Base-by-base conservation (phyloP, 2,329 filamentous ascomycete genomes). In the Stachybotrys echinatus region DNA sequence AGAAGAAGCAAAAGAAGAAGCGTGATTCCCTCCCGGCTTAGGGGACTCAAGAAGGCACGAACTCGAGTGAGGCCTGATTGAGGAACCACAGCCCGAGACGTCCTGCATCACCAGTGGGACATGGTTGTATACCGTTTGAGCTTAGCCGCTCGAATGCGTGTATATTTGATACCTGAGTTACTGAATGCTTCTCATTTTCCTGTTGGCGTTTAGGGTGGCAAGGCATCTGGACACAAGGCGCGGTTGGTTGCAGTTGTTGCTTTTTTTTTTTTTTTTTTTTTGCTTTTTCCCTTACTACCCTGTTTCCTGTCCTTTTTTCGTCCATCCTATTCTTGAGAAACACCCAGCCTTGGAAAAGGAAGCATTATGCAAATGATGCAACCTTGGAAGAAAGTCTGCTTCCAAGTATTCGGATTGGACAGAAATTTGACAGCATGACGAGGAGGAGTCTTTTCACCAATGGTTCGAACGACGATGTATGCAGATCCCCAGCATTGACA, bases 1-100 rank as follows among this genome's bases (percentile, higher is more conserved):
- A 81, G 65, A 81, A 40, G 5, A n/a, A 40, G 38, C 17, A 40
- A n/a, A 76, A 76, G 68, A 74, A 74, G 70, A 73, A 72, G 68
- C 66, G 67, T 39, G 65, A 70, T 53, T 70, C 68, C 49, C 44
- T 54, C 47, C 63, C 62, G 48, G 63, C 63, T 54, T 67, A 67
- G 54, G 48, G 49, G 23, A 45, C 52, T 47, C 40, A 51, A 54
- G 52, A 59, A 54, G 48, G 5, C 27, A 14, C 27, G 5, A 34
- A 34, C 10, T 34, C 27, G 14, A 34, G 14, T 34, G 27, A 34
- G 10, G 27, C 10, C 27, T 14, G 14, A 34, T 10, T 34, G 27
- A 34, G 14, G 27, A 34, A 34, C 27, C 14, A 34, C 10, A 34
- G 14, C 27, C 27, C 14, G 27, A 8, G 27, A 34, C 10, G 27